Evolutionary conservation across 2,329 filamentous ascomycete species (phyloP).

Genomic region (Capronia americana): DNA sequence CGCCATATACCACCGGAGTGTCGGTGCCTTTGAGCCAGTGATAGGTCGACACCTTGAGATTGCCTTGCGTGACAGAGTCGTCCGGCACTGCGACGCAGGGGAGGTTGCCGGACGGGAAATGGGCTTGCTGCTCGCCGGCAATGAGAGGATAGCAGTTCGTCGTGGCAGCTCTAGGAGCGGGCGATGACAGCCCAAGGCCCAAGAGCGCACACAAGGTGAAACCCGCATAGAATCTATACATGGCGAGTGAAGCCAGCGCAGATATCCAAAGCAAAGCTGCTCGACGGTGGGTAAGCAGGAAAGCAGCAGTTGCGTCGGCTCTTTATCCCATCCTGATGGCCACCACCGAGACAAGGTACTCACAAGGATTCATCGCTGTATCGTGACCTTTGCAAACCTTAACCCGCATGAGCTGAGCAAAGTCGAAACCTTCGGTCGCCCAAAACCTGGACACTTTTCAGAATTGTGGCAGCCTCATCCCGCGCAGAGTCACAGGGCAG

Average conservation of each 20-base stretch:
- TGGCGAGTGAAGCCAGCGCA: background rate
- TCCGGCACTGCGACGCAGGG: conserved; percentile 1
- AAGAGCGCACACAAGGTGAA: background rate
- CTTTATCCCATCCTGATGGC: background rate
- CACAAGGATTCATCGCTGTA: background rate
- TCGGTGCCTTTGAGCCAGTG: conserved; percentile 1
- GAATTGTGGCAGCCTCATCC: background rate
- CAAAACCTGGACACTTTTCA: background rate
- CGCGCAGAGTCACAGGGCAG: background rate
- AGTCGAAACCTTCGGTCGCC: background rate
- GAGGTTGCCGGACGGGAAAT: background rate
- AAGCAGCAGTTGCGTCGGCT: background rate
- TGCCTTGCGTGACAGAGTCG: conserved; percentile 1
- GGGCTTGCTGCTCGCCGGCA: background rate
- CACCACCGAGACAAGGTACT: background rate
- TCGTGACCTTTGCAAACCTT: background rate
- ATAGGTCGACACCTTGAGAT: conserved; percentile 4
- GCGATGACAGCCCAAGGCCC: conserved; percentile 1
- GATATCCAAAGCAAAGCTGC: background rate
- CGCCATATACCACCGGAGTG: background rate
- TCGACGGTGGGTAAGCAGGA: background rate
- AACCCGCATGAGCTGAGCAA: background rate
- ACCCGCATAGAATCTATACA: background rate
- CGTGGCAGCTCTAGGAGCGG: background rate
- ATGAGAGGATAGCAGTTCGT: conserved; percentile 6